Evolutionary conservation across 1,284 basidiomycete species (phyloP), one percentile per base, ranked within the genome.

Genomic region (Rhodotorula sp.): DNA sequence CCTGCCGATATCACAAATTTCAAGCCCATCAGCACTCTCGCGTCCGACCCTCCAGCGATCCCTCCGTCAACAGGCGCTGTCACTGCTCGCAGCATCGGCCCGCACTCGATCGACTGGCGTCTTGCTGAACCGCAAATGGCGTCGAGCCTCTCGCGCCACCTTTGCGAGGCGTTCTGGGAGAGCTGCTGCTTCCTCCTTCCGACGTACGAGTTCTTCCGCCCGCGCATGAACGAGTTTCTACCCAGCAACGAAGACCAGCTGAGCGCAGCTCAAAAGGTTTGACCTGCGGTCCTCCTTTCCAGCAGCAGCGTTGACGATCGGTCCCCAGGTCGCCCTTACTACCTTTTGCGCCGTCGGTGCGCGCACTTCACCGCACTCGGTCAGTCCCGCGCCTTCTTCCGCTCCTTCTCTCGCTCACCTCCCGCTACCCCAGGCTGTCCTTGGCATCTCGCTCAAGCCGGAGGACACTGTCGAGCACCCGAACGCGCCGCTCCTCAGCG

Each of bases 271-370:
- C 34, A 39, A 15, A 21, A 27, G 32, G 61, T 53, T 27, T 36
- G 61, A 25, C 6, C 4, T 29, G 8, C 51, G 27, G 13, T 15
- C 3, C 25, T 27, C 13, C 17, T 10, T 29, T 8, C 13, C 34
- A 15, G 4, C 25, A 7, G 21, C 6, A 57, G 22, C 37, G 64
- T 32, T 51, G 36, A 39, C 60, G 2, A 10, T 51, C 27, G 0
- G 22, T 50, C 21, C n/a, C 44, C 46, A 71, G 64, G 66, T 65
- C 41, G 69, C 68, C 3, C 50, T 71, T 15, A 59, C 60, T 10
- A 53, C 71, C 1, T 64, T 74, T 25, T 64, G 64, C 41, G 64
- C 73, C 9, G 62, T 74, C n/a, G 73, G 73, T 3, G 70, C 73
- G 2, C 53, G 73, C n/a, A 58, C 70, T 0, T 66, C 64, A 21